Evolutionary conservation across 139 green algal species (phyloP).

Genomic region (Dunaliella primolecta): DNA sequence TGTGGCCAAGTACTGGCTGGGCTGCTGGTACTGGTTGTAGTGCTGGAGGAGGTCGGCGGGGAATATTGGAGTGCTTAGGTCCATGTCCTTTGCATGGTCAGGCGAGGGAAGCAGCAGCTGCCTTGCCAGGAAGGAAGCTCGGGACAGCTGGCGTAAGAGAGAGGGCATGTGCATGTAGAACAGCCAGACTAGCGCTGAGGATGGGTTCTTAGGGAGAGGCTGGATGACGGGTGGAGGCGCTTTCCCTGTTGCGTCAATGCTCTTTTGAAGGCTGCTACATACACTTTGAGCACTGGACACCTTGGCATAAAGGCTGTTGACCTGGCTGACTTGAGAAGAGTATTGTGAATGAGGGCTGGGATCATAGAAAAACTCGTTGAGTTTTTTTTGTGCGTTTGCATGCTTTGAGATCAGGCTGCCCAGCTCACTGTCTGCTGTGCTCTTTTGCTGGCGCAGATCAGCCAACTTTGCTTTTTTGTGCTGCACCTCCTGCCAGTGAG

Average conservation of each 20-base stretch:
- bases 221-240: conserved; percentile 41
- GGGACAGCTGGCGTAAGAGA: conserved; percentile 35
- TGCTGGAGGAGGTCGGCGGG: not conserved
- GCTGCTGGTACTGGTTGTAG: conserved; percentile 25
- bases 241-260: too few species aligned
- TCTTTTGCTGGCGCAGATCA: too few species aligned
- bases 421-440: conserved; percentile 24
- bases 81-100: not conserved
- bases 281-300: too few species aligned
- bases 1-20: conserved; percentile 1
- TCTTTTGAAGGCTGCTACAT: too few species aligned
- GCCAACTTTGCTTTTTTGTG: too few species aligned
- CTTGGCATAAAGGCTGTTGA: too few species aligned
- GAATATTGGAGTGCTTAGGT: not conserved
- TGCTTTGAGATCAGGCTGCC: too few species aligned
- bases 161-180: conserved; percentile 55
- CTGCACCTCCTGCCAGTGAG: conserved; percentile 42
- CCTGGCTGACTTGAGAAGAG: too few species aligned
- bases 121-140: conserved; percentile 44
- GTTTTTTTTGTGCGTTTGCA: too few species aligned
- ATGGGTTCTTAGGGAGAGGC: conserved; percentile 25
- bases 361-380: too few species aligned
- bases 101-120: conserved; percentile 40
- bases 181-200: conserved; percentile 29
- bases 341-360: too few species aligned